Evolutionary conservation across 2,329 filamentous ascomycete genomes (phyloP), one percentile per base, ranked within the genome.

Genomic region (Cercospora zeina): DNA sequence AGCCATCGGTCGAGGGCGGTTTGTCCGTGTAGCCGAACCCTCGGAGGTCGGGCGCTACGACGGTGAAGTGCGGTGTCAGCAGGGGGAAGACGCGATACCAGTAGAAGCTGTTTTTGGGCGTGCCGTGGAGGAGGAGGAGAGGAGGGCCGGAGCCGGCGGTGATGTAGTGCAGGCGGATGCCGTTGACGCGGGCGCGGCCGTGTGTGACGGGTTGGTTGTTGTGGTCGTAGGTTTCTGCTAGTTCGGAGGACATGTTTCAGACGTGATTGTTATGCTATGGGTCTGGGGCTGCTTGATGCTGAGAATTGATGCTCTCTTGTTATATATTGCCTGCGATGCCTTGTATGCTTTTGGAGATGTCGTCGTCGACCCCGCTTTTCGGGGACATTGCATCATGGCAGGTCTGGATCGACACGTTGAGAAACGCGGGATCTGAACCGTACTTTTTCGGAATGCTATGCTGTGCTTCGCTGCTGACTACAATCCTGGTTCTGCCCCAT

Each of bases 11-110:
- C 3, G 73, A 71, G 0, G 75, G 75, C 0, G 75, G 75, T 58
- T 77, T 77, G 67, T 77, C 75, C 0, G 74, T 76, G n/a, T 74
- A 75, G 24, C 75, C 75, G 49, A 77, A 77, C 0, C 75, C 74
- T 14, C 75, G 69, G 0, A 77, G 66, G 60, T 77, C 74, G 1
- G 75, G 75, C 0, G 74, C 76, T 1, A 77, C 70, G 49, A 77
- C 59, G 0, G 71, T 75, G 65, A 77, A 77, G 62, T 76, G 67
- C 30, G 69, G 65, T 9, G 71, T 76, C 1, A 78, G 68, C 1
- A 73, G 67, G 1, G 75, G 74, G 14, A 74, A 65, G 34, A 77
- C 65, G 1, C 70, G 71, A 65, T 76, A 77, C 73, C 73, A 77
- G 69, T 76, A 77, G 65, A 72, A 73, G 57, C 66, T 69, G 62